Evolutionary conservation across 176 grass and related monocot species (phyloP).

Genomic region (Lolium multiflorum): DNA sequence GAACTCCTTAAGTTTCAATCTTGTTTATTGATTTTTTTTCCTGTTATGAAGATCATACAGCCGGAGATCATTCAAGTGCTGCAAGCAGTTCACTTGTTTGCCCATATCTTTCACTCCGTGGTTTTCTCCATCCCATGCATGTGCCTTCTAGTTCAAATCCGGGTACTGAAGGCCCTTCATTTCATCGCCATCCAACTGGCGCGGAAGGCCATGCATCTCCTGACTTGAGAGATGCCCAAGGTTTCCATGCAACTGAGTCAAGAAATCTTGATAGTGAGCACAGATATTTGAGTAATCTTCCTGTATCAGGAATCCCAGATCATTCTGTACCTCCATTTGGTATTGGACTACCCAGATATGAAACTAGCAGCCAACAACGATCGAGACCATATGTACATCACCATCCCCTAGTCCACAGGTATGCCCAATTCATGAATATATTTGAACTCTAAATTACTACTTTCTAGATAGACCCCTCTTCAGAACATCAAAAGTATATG

Average conservation of each 20-base stretch:
- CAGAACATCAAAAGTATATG: conserved; percentile 19
- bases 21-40: conserved; percentile 43
- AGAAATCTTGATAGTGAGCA: conserved; percentile 75
- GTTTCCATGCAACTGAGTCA: conserved; percentile 62
- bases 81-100: conserved; percentile 74
- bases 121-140: conserved; percentile 68
- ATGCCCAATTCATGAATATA: conserved; percentile 33
- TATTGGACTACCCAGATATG: conserved; percentile 65
- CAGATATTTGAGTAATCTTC: conserved; percentile 62
- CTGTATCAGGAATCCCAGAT: conserved; percentile 67
- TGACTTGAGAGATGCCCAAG: conserved; percentile 60
- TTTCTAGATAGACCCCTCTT: conserved; percentile 13
- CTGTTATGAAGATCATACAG: conserved; percentile 64
- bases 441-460: conserved; percentile 9
- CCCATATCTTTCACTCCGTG: conserved; percentile 70
- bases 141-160: conserved; percentile 65
- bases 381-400: conserved; percentile 75
- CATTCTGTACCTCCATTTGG: conserved; percentile 68
- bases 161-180: conserved; percentile 60
- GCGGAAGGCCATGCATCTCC: conserved; percentile 58
- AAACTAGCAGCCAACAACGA: conserved; percentile 65
- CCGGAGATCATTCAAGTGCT: conserved; percentile 68
- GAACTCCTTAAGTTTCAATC: conserved; percentile 22
- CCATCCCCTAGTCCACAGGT: conserved; percentile 72
- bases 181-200: conserved; percentile 65